A percentile compares a stretch with the other conserved stretches of the same genome.
phyloP scores from a whole-genome alignment of 2,329 filamentous ascomycete species.

The Phoma sp. region DNA sequence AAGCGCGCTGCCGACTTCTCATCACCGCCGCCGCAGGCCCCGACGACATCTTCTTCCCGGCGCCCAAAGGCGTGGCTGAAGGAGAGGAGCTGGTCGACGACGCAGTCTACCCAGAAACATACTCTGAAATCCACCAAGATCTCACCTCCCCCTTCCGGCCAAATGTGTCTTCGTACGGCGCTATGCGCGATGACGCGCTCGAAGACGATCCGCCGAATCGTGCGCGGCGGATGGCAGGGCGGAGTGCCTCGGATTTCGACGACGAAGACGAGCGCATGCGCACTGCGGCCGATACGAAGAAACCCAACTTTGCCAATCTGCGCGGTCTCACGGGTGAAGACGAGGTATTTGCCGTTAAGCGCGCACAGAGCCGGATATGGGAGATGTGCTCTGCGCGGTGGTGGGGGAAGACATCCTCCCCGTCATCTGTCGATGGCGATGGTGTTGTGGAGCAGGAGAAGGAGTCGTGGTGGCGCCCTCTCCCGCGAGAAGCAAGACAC shows the following conservation, averaged over 20 bases:
- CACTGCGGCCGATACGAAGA: not conserved
- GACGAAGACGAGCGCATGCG: slow-evolving; percentile 5
- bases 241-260: not conserved
- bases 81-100: slow-evolving; percentile 49
- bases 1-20: slow-evolving; percentile 79
- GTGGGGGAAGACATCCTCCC: slow-evolving; percentile 70
- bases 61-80: slow-evolving; percentile 18
- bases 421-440: slow-evolving; percentile 26
- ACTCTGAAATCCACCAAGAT: slow-evolving; percentile 80
- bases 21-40: slow-evolving; percentile 72
- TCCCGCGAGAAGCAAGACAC: slow-evolving; percentile 68
- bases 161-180: slow-evolving; percentile 73
- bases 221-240: slow-evolving; percentile 27
- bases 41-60: slow-evolving; percentile 79
- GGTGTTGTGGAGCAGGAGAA: not conserved
- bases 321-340: slow-evolving; percentile 79
- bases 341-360: slow-evolving; percentile 81
- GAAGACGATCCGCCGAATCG: slow-evolving; percentile 60
- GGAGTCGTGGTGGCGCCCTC: slow-evolving; percentile 70
- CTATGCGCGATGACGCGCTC: slow-evolving; percentile 54
- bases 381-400: slow-evolving; percentile 78
- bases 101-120: slow-evolving; percentile 69
- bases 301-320: slow-evolving; percentile 70
- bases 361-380: slow-evolving; percentile 79
- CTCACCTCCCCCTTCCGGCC: slow-evolving; percentile 78